Percentiles rank a stretch among this genome's conserved stretches.
These are phyloP conservation scores for Umbelopsis sp. DNA, from an alignment of 192 early-diverging fungal species.

Conservation along the genomic window DNA sequence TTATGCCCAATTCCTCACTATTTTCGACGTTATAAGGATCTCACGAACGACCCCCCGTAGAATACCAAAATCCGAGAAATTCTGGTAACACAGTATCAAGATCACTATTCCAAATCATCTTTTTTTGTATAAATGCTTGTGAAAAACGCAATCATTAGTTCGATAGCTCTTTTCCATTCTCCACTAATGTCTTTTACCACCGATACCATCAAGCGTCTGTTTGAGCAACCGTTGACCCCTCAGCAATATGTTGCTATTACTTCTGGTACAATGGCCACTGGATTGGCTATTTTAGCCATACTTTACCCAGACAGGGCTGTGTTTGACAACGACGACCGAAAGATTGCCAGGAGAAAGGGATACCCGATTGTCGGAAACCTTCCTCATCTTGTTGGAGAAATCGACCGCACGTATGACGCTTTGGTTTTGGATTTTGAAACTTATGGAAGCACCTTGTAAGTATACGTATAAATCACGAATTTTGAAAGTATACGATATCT, in stretches of 20 bases:
- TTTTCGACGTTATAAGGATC: too few species aligned
- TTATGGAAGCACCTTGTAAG: constrained; percentile 9
- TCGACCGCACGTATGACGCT: constrained; percentile 17
- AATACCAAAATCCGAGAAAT: too few species aligned
- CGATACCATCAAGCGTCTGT: neutral
- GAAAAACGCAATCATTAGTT: neutral
- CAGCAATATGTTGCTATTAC: constrained; percentile 12
- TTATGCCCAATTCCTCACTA: too few species aligned
- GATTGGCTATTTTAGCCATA: constrained; percentile 15
- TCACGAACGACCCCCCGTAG: too few species aligned
- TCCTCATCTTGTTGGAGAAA: neutral
- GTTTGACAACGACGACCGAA: constrained; percentile 22
- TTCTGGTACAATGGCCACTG: neutral
- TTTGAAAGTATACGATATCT: too few species aligned
- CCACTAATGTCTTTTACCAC: neutral
- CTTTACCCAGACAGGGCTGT: constrained; percentile 30
- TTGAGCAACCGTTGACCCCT: neutral
- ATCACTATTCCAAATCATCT: too few species aligned
- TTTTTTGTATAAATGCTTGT: neutral
- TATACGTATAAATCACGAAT: neutral
- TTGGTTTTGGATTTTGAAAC: constrained; percentile 12
- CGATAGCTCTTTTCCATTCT: neutral
- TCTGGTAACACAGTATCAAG: too few species aligned
- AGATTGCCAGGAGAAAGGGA: constrained; percentile 14
- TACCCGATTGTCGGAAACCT: constrained; percentile 27